Conservation (phyloP, 352 stramenopile species). For the Globisporangium emineosum region DNA sequence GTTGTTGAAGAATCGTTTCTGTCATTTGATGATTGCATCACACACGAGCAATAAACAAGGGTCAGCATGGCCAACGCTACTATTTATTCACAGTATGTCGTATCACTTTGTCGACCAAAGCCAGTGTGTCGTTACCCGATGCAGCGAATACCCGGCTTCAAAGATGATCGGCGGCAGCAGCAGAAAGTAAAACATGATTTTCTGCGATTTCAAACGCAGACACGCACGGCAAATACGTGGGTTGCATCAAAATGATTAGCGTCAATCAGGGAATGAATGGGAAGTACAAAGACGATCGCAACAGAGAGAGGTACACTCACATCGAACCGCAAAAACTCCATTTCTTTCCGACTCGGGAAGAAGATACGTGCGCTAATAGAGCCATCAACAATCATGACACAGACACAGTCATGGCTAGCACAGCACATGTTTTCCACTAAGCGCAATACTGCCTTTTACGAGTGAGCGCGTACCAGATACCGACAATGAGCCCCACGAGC, state of each 20-base stretch:
- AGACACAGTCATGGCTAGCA: background rate
- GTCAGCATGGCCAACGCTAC: background rate
- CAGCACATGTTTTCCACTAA: background rate
- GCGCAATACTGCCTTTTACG: background rate
- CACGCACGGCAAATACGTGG: background rate
- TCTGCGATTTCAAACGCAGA: conserved; percentile 25
- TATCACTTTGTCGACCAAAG: background rate
- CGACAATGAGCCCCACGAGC: conserved; percentile 88
- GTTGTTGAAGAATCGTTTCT: conserved; percentile 96
- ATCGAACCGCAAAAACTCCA: conserved; percentile 90
- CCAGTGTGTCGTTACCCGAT: conserved; percentile 35
- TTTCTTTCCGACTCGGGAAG: conserved; percentile 82
- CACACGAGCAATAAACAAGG: background rate
- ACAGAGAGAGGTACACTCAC: conserved; percentile 24
- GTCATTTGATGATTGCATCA: background rate
- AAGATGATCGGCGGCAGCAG: conserved; percentile 98
- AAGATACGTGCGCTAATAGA: conserved; percentile 66
- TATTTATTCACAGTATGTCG: background rate
- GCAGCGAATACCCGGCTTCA: conserved; percentile 93
- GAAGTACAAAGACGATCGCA: background rate
- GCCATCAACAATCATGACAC: background rate
- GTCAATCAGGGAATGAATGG: background rate
- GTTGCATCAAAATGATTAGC: background rate
- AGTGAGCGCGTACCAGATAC: conserved; percentile 41
- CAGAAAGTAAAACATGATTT: conserved; percentile 96